These are phyloP conservation scores for Carex sylvatica DNA, from an alignment of 202 grass and related monocot species.

Conservation along the genomic window DNA sequence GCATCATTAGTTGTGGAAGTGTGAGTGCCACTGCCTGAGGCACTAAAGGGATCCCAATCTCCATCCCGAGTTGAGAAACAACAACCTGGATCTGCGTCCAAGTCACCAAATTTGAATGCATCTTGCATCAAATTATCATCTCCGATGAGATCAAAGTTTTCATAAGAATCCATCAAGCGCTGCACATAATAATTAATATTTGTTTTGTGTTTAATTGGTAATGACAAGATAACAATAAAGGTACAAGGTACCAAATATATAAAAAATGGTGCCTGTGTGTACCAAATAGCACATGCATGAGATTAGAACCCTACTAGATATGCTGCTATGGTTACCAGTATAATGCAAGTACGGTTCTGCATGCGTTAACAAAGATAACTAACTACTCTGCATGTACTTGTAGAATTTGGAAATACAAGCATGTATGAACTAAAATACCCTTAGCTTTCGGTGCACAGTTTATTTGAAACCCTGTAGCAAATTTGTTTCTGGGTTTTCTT, in stretches of 20 bases:
- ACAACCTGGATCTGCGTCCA: neutral
- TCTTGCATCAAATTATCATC: slow-evolving; percentile 26
- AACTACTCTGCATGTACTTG: neutral
- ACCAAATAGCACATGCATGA: neutral
- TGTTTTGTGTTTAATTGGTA: neutral
- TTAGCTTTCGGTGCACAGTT: neutral
- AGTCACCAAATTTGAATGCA: slow-evolving; percentile 1
- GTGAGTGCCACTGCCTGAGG: neutral
- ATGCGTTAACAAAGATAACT: slow-evolving; percentile 6
- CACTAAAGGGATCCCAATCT: slow-evolving; percentile 20
- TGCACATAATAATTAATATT: neutral
- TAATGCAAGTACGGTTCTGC: neutral
- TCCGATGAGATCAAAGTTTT: slow-evolving; percentile 16
- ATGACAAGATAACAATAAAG: neutral
- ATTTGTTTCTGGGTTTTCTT: neutral
- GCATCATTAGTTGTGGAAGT: slow-evolving; percentile 13
- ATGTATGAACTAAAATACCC: neutral
- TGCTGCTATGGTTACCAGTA: neutral
- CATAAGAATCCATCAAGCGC: slow-evolving; percentile 22
- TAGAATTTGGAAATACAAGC: neutral
- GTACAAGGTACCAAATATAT: neutral
- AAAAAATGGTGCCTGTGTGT: neutral
- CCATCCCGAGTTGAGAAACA: neutral
- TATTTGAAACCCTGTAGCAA: neutral
- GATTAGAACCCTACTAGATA: neutral